Percentiles rank a stretch among this genome's conserved stretches.
Conservation (phyloP, 2,329 filamentous ascomycete genomes). For the Dichotomopilus funicola region DNA sequence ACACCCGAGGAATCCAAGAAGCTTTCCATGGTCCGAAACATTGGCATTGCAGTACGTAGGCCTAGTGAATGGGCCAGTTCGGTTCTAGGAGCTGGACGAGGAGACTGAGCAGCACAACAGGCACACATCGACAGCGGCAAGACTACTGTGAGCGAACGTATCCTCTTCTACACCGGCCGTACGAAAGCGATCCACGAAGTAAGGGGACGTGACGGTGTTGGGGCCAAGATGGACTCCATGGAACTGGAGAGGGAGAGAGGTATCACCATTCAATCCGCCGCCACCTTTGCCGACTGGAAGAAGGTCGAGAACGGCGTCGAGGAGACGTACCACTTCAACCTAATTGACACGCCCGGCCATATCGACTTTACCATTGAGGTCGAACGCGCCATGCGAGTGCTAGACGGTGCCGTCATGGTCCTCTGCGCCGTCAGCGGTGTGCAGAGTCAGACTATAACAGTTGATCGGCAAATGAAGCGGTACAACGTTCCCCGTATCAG, state of each 20-base stretch:
- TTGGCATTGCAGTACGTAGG: constrained; percentile 80
- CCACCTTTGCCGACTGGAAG: constrained; percentile 95
- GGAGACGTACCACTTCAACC: constrained; percentile 91
- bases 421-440: constrained; percentile 95
- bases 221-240: constrained; percentile 99
- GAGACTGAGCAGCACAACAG: constrained; percentile 35
- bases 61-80: background rate
- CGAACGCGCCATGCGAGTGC: constrained; percentile 85
- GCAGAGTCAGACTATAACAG: constrained; percentile 95
- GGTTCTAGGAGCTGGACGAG: background rate
- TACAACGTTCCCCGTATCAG: constrained; percentile 95
- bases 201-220: constrained; percentile 85
- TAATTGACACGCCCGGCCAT: constrained; percentile 97
- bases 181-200: constrained; percentile 98
- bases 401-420: constrained; percentile 98
- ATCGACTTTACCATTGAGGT: constrained; percentile 99
- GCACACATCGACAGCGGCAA: constrained; percentile 99
- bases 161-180: constrained; percentile 95
- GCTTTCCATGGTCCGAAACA: constrained; percentile 81
- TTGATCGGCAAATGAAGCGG: constrained; percentile 96
- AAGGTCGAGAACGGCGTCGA: constrained; percentile 69
- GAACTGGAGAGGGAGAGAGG: constrained; percentile 96
- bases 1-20: constrained; percentile 71
- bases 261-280: constrained; percentile 97
- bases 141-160: constrained; percentile 91